Base-by-base conservation (phyloP, 306 rosid genomes). In the Coriaria nepalensis region DNA sequence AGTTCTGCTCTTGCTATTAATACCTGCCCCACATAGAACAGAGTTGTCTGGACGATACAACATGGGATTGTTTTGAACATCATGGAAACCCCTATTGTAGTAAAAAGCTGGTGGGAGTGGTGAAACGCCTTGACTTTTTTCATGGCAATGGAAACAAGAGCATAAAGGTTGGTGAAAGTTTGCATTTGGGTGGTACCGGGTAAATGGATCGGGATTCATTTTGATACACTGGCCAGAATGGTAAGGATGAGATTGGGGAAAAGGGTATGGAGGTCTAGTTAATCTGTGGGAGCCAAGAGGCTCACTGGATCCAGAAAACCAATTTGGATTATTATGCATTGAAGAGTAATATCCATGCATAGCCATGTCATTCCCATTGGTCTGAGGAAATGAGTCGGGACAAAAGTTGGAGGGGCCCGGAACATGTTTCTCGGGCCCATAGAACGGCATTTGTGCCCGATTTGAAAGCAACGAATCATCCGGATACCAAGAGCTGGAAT, bases 121-220 rank as follows among this genome's bases (percentile, higher is more conserved):
- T 35, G 93, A 54, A 72, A 62, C 73, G 55, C 71, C 68, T 48
- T 60, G 64, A 49, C 50, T 73, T 57, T 65, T 77, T 46, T 81
- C 80, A 42, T 74, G 70, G 76, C 98, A 92, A 60, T 48, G 75
- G 44, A 65, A 65, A 68, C 98, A 92, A 43, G 87, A 44, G 60
- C 98, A 92, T 51, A 94, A 75, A 69, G 94, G 80, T 5, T 49
- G 81, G 62, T 92, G 98, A 45, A 63, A 73, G 14, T 60, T 53
- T 14, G 77, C 65, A 60, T 68, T 78, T 52, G 61, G 69, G 40
- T 75, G 64, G 68, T 69, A 82, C 6, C 70, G 79, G 41, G 58
- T 72, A 53, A 64, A 82, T 12, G 81, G 65, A 59, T 79, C 78
- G 15, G 69, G 58, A 71, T 45, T 58, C 8, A 66, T 7, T 48